Evolutionary conservation across 192 early-diverging fungal species (phyloP).

Genomic region (Obelidium mucronatum): DNA sequence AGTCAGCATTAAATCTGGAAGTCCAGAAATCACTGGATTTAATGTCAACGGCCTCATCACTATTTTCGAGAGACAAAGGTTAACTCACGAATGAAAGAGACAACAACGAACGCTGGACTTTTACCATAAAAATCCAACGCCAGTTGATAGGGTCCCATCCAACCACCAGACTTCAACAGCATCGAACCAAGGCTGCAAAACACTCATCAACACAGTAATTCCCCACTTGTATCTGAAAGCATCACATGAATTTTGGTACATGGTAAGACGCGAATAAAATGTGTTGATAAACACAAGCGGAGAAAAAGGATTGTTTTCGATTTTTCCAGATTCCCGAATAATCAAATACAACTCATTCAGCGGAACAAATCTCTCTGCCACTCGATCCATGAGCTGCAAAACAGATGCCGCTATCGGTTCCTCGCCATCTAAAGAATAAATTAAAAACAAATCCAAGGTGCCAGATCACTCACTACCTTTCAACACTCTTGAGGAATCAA

Average conservation of each 20-base stretch:
- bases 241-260: conserved; percentile 16
- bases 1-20: background rate
- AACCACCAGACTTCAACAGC: conserved; percentile 31
- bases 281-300: background rate
- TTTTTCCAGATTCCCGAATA: background rate
- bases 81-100: background rate
- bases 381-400: background rate
- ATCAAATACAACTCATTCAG: conserved; percentile 1
- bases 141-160: background rate
- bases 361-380: background rate
- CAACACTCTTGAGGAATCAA: background rate
- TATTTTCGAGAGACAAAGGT: background rate
- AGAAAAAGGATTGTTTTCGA: background rate
- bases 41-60: background rate
- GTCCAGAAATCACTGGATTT: conserved; percentile 8
- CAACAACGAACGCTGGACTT: too few species aligned
- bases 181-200: conserved; percentile 25
- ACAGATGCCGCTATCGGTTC: background rate
- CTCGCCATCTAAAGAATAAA: conserved; percentile 5
- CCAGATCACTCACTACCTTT: conserved; percentile 2
- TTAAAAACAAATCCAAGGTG: background rate
- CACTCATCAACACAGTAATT: background rate
- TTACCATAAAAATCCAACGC: conserved; percentile 7
- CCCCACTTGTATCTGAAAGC: background rate
- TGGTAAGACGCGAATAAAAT: background rate